Evolutionary conservation across 179 eudicot genomes (phyloP).

Genomic region (Gypsophila paniculata): DNA sequence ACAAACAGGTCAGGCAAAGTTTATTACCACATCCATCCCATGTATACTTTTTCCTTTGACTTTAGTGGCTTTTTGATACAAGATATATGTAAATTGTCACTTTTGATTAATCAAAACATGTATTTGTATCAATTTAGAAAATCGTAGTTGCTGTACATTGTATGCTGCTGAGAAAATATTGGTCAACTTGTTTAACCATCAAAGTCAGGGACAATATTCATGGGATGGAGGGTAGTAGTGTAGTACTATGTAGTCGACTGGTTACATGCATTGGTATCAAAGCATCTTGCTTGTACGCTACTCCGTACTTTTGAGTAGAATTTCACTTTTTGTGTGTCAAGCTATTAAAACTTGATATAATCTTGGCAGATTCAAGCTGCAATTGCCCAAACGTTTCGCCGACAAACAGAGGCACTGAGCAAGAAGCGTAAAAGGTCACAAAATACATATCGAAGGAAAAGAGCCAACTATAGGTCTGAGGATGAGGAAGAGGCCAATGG

Average conservation of each 20-base stretch:
- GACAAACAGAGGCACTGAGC: constrained; percentile 77
- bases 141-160: too few species aligned
- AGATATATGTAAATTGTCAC: too few species aligned
- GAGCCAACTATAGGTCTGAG: constrained; percentile 38
- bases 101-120: neutral
- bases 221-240: too few species aligned
- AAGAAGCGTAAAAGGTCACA: constrained; percentile 60
- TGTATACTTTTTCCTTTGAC: neutral
- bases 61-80: too few species aligned
- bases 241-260: too few species aligned
- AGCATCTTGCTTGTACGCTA: neutral
- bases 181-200: neutral
- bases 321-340: constrained; percentile 2
- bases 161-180: too few species aligned
- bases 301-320: neutral
- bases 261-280: neutral
- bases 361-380: constrained; percentile 69
- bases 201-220: too few species aligned
- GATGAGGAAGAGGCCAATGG: constrained; percentile 57
- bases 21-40: neutral
- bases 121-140: too few species aligned
- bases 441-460: constrained; percentile 39
- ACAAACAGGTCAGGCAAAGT: constrained; percentile 57
- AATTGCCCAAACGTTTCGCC: constrained; percentile 61
- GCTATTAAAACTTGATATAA: constrained; percentile 5